A percentile compares a stretch with the other conserved stretches of the same genome.
These are phyloP conservation scores for Friedmanniomyces endolithicus DNA, from an alignment of 495 filamentous ascomycete species.

Conservation along the genomic window DNA sequence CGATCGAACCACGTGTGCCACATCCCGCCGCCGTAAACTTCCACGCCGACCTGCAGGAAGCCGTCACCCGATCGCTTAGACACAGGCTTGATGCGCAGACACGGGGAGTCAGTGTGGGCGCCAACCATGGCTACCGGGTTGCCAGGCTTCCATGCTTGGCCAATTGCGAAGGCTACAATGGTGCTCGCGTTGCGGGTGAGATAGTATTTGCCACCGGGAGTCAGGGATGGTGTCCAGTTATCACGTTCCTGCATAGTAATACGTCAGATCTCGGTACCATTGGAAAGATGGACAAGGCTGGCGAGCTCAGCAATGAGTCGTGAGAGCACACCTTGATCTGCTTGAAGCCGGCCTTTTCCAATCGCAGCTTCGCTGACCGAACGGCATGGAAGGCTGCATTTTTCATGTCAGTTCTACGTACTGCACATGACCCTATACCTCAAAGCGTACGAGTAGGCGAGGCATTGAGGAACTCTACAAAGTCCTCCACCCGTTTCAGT, in stretches of 20 bases:
- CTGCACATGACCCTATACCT: background rate
- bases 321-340: slow-evolving; percentile 52
- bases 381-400: slow-evolving; percentile 84
- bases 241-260: slow-evolving; percentile 55
- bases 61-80: slow-evolving; percentile 77
- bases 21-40: slow-evolving; percentile 86
- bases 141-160: slow-evolving; percentile 82
- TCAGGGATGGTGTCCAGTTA: slow-evolving; percentile 66
- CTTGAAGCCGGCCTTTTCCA: slow-evolving; percentile 71
- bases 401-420: slow-evolving; percentile 14
- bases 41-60: slow-evolving; percentile 91
- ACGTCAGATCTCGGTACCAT: background rate
- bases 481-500: slow-evolving; percentile 55
- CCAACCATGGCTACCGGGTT: slow-evolving; percentile 93
- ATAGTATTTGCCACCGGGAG: slow-evolving; percentile 89
- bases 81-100: slow-evolving; percentile 81
- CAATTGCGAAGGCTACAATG: slow-evolving; percentile 88
- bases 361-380: slow-evolving; percentile 56
- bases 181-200: slow-evolving; percentile 90
- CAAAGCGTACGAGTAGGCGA: slow-evolving; percentile 73
- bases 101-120: slow-evolving; percentile 91
- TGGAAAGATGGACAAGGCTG: background rate
- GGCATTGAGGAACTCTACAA: slow-evolving; percentile 85
- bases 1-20: slow-evolving; percentile 89
- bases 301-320: background rate